Percentiles rank a stretch among this genome's conserved stretches.
Evolutionary conservation across 1,284 basidiomycete genomes (phyloP).

Genomic region (Moesziomyces parantarcticus): DNA sequence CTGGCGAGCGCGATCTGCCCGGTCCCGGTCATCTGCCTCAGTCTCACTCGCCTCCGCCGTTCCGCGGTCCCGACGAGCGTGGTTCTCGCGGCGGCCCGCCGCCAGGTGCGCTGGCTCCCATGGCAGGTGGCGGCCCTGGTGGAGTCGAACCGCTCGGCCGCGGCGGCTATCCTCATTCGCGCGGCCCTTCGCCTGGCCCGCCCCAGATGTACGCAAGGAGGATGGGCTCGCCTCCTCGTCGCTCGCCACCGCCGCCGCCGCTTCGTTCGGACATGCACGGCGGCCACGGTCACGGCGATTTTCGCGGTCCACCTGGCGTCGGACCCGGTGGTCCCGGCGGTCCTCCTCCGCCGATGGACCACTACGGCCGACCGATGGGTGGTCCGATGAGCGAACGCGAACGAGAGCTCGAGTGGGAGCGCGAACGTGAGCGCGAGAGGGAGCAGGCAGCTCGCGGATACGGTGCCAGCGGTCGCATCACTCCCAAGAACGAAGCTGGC

Average conservation of each 20-base stretch:
- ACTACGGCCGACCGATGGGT: conserved; percentile 42
- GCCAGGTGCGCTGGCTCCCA: conserved; percentile 39
- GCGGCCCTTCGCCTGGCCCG: conserved; percentile 45
- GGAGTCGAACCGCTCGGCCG: conserved; percentile 25
- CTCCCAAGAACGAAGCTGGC: conserved; percentile 46
- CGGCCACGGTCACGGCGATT: conserved; percentile 30
- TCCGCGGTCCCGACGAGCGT: conserved; percentile 56
- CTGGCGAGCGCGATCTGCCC: conserved; percentile 49
- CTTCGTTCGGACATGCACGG: conserved; percentile 28
- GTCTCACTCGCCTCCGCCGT: conserved; percentile 50
- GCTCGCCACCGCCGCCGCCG: conserved; percentile 40
- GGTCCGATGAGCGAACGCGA: conserved; percentile 49
- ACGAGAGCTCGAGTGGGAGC: conserved; percentile 49
- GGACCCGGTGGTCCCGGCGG: conserved; percentile 30
- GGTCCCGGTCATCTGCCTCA: conserved; percentile 49
- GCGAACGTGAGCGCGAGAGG: conserved; percentile 45
- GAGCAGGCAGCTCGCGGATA: conserved; percentile 43
- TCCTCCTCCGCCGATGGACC: conserved; percentile 41
- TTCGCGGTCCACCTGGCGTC: conserved; percentile 33
- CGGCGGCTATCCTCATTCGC: conserved; percentile 42
- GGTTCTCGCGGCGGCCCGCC: conserved; percentile 41
- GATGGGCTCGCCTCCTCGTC: conserved; percentile 44
- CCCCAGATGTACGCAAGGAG: conserved; percentile 40
- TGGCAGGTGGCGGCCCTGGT: conserved; percentile 27
- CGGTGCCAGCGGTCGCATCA: conserved; percentile 38